Evolutionary conservation across 140 eudicot species (phyloP).

Genomic region (Ambrosia hybrid): DNA sequence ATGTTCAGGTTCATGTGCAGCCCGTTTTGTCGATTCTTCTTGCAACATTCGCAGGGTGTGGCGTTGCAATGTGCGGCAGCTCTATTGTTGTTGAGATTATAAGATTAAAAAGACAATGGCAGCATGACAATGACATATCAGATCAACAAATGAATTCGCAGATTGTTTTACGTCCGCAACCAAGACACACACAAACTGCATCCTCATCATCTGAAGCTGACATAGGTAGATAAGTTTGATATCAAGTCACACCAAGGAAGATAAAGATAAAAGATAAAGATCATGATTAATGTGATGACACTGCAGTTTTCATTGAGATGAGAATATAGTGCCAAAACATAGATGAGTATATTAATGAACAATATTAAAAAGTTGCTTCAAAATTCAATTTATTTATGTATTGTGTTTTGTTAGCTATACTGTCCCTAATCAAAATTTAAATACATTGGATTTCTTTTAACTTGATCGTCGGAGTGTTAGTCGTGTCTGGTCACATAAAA

Average conservation of each 20-base stretch:
- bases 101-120: background rate
- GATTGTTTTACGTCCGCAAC: constrained; percentile 4
- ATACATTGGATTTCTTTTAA: background rate
- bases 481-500: too few relatives aligned
- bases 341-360: background rate
- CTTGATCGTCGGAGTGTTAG: too few relatives aligned
- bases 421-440: background rate
- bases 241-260: background rate
- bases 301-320: background rate
- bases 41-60: constrained; percentile 19
- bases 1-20: constrained; percentile 14
- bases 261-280: background rate
- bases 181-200: constrained; percentile 6
- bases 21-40: constrained; percentile 17
- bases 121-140: background rate
- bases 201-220: constrained; percentile 3
- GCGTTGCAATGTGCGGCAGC: constrained; percentile 20
- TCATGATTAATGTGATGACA: background rate
- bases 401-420: constrained; percentile 1
- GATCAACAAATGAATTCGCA: constrained; percentile 10
- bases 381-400: background rate
- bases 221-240: constrained; percentile 7
- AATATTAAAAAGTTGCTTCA: constrained; percentile 1
- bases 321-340: background rate
- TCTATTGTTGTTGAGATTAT: constrained; percentile 9